Evolutionary conservation across 2,329 filamentous ascomycete species (phyloP), one percentile per base, ranked within the genome.

Genomic region (Alternaria conjuncta): DNA sequence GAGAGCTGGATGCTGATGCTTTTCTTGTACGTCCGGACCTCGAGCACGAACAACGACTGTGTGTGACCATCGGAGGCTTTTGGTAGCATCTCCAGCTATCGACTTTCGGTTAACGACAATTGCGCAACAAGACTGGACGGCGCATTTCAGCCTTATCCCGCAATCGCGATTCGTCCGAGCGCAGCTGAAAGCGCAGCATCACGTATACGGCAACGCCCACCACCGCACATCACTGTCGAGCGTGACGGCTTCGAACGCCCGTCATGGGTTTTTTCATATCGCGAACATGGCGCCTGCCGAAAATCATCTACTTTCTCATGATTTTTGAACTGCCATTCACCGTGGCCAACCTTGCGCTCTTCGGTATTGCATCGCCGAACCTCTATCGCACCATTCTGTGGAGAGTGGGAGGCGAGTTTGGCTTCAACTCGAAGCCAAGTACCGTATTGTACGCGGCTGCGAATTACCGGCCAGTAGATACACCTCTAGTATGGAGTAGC

Each of bases 371-470:
- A 32, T 89, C 91, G 70, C 91, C 92, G 15, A 86, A 94, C 77
- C 84, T 89, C 57, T 94, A 90, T 79, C 88, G 92, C 50, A 89
- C 88, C 9, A 87, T 86, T 68, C 82, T 94, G 72, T 95, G 92
- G 92, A 83, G 86, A 74, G 88, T 93, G 71, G 92, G 92, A 66
- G 88, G 84, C 63, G 85, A 90, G 57, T 84, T 91, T 75, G 87
- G 88, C 64, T 92, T 91, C 84, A 94, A 94, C 80, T 93, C 90
- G 65, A 89, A 88, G 70, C 91, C 92, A 13, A 85, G 82, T 64
- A 86, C 90, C 72, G 83, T 92, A 18, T 79, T 93, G 32, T 94
- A 92, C 78, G 89, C 90, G 32, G 90, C 90, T 74, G 90, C 91
- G 55, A 94, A 94, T 75, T 86, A 92, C 75, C 80, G 84, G 57